Percentiles rank a stretch among this genome's conserved stretches.
phyloP scores from a whole-genome alignment of 75 land plant genomes.

The Sequoia sempervirens region DNA sequence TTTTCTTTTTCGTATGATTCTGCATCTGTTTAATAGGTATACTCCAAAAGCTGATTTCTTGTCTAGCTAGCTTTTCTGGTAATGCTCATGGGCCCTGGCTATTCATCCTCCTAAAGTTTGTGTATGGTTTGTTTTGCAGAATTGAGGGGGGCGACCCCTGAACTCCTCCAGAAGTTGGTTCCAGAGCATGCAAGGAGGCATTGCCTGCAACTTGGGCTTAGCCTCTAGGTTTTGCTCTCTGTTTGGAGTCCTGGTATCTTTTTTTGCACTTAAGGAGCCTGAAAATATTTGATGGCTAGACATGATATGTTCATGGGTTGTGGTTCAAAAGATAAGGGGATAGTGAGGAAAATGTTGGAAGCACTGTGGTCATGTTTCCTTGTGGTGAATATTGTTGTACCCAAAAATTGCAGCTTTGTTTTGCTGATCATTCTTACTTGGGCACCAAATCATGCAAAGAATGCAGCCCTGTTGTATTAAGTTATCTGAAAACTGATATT shows the following conservation, averaged over 20 bases:
- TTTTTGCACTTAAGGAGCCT: conserved; percentile 1
- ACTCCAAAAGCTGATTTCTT: neutral
- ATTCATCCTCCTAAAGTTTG: neutral
- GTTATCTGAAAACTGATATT: neutral
- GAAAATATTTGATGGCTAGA: conserved; percentile 3
- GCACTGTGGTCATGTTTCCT: conserved; percentile 1
- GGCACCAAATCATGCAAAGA: conserved; percentile 2
- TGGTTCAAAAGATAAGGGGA: neutral
- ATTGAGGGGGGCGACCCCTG: conserved; percentile 61
- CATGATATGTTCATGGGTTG: conserved; percentile 1
- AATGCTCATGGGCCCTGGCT: neutral
- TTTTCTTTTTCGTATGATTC: neutral
- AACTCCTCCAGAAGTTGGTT: conserved; percentile 60
- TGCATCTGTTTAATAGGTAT: neutral
- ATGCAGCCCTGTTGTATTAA: conserved; percentile 8
- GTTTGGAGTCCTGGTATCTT: neutral
- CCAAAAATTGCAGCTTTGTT: conserved; percentile 7
- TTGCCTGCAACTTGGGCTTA: conserved; percentile 13
- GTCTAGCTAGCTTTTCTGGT: neutral
- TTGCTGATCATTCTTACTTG: conserved; percentile 4
- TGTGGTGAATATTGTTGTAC: conserved; percentile 1
- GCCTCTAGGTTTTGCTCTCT: neutral
- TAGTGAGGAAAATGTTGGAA: neutral
- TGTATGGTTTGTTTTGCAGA: conserved; percentile 30
- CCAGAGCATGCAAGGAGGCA: conserved; percentile 81